Base-by-base conservation (phyloP, 306 rosid genomes). In the Lagenaria siceraria region DNA sequence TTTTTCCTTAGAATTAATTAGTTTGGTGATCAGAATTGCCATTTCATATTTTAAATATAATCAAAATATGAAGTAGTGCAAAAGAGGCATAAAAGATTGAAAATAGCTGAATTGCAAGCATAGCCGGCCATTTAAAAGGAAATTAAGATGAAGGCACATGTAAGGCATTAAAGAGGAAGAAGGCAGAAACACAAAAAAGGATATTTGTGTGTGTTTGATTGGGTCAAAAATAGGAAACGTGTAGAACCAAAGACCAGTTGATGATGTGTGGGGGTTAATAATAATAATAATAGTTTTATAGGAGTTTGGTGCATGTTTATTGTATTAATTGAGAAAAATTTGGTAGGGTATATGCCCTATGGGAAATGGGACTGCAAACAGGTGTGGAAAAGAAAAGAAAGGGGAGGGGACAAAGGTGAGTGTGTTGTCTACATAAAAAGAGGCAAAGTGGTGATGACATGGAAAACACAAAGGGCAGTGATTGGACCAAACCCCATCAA, bases 371-470 rank as follows among this genome's bases (percentile, higher is more conserved):
- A 38, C 0, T 38, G 43, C 43, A 9, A 38, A 38, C 9, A 38
- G 43, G 6, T 42, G 46, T 42, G 2, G 46, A 42, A 42, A 0
- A 42, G 46, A 42, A 9, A 11, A 13, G 10, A 13, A 9, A 3
- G 3, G 0, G 13, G 25, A 19, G 76, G 76, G 40, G 76, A 73
- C 77, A 73, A 29, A 7, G 27, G 10, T 49, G 61, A 17, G 10
- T 49, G 77, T 73, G 3, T 29, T 73, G 77, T 73, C 77, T 11
- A 51, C 77, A 49, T 49, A 73, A 73, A 73, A 17, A 29, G 61
- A 73, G 77, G 77, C 77, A 73, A 73, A 73, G 21, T 51, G 77
- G 9, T 29, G 77, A 73, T 73, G 77, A 73, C 8, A 29, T 48
- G 43, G 77, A 73, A 73, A 17, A 29, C 46, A 73, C 61, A 73